Conservation (phyloP, 805 yeast species). For the Monosporozyma yasuniensis region DNA sequence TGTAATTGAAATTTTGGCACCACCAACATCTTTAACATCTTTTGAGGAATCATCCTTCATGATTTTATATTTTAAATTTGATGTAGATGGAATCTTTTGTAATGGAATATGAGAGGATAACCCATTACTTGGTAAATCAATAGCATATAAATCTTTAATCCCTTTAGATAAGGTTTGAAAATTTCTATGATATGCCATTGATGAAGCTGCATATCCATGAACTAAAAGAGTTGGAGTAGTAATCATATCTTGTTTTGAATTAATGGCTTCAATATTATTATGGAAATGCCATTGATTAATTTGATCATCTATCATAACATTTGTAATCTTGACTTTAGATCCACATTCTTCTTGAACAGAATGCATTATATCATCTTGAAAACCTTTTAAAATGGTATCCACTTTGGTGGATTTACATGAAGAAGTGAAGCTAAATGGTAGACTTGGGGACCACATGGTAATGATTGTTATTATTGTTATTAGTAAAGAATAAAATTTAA, state of each 20-base stretch:
- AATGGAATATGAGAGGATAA: constrained; percentile 45
- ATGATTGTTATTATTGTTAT: neutral
- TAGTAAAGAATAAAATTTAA: too few relatives aligned
- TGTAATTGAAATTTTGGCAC: neutral
- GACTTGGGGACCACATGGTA: neutral
- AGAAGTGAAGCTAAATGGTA: neutral
- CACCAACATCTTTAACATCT: neutral
- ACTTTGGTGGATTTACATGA: neutral
- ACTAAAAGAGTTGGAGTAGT: constrained; percentile 43
- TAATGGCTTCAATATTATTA: constrained; percentile 12
- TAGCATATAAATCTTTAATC: constrained; percentile 53
- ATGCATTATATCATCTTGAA: constrained; percentile 20
- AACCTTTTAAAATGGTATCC: constrained; percentile 9
- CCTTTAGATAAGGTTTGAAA: constrained; percentile 40
- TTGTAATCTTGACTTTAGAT: constrained; percentile 10
- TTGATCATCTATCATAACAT: constrained; percentile 16
- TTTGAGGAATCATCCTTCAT: neutral
- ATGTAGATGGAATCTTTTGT: neutral
- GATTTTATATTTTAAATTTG: neutral
- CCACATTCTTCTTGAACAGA: constrained; percentile 4
- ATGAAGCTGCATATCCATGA: constrained; percentile 92
- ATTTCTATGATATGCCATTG: constrained; percentile 72
- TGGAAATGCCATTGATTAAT: constrained; percentile 29
- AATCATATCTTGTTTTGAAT: constrained; percentile 8
- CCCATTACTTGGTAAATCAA: constrained; percentile 69